Percentiles rank a stretch among this genome's conserved stretches.
Evolutionary conservation across 345 rosid genomes (phyloP).

Genomic region (Eutrema japonicum): DNA sequence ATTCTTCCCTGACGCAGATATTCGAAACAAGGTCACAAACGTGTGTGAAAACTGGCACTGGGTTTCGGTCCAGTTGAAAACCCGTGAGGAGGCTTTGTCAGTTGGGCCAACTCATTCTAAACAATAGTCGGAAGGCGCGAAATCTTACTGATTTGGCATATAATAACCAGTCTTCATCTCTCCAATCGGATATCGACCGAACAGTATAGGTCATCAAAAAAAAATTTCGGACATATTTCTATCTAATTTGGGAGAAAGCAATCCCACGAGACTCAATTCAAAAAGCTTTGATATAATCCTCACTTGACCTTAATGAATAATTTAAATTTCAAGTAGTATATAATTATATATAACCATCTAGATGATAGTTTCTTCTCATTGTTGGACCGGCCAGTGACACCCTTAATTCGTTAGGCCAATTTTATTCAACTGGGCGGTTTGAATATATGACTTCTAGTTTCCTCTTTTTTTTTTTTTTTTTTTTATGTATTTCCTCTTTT

Average conservation of each 20-base stretch:
- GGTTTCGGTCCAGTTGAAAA: no score
- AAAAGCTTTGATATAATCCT: slow-evolving; percentile 5
- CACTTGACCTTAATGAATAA: slow-evolving; percentile 25
- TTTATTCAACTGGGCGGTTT: slow-evolving; percentile 37
- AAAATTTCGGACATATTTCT: slow-evolving; percentile 2
- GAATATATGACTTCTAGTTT: slow-evolving; percentile 11
- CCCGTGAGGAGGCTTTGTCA: no score
- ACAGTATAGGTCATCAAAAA: no score
- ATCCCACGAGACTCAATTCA: slow-evolving; percentile 39
- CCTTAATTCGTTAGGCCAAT: slow-evolving; percentile 25
- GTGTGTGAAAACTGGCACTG: no score
- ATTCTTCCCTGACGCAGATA: no score
- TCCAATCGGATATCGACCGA: no score
- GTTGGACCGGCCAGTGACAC: slow-evolving; percentile 3
- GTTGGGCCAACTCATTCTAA: no score
- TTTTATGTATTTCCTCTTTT: no score
- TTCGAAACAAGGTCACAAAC: no score
- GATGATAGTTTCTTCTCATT: slow-evolving; percentile 16
- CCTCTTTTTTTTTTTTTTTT: not conserved
- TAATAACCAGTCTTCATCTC: no score
- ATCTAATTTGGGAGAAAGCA: slow-evolving; percentile 17
- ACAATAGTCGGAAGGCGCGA: no score
- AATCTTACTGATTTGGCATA: no score
- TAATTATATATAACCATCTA: slow-evolving; percentile 27
- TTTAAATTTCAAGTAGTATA: slow-evolving; percentile 17